Base-by-base conservation (phyloP, 2,329 filamentous ascomycete species). In the Ophiostoma ips region DNA sequence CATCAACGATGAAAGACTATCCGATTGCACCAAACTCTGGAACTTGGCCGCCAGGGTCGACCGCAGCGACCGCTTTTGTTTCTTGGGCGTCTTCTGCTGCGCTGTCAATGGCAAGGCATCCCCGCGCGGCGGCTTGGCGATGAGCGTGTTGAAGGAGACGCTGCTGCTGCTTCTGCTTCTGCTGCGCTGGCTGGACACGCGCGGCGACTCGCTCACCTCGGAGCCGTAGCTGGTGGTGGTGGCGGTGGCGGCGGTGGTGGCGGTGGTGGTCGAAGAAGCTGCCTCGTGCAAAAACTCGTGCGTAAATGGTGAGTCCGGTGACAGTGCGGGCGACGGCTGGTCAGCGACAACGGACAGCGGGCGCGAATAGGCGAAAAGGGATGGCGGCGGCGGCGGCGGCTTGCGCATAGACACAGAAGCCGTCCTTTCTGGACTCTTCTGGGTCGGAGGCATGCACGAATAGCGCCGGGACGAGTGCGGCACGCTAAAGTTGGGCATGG, bases 311-410 rank as follows among this genome's bases (percentile, higher is more conserved):
- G 38, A 19, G n/a, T 28, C 24, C 24, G 40, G 30, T 16, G 24
- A 24, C 28, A 15, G 10, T 13, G 24, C 37, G 40, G 72, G 71
- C 0, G 74, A 75, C 0, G 73, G 72, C 43, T 75, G 69, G 52
- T 79, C 75, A 48, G 70, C 62, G 2, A 78, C 73, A 44, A 75
- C 69, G 1, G 75, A 79, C 10, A 78, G 61, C 2, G 74, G 72
- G 6, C 73, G 67, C 2, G 73, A 68, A 52, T 71, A 67, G 24
- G 67, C 62, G 36, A 77, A 60, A 0, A 69, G 65, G 1, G 71
- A 69, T 2, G 74, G 71, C 2, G 71, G 68, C 15, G 64, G 62
- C 8, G 49, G 44, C 2, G 50, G 24, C 15, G 5, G 10, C 12
- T 10, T n/a, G 12, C 15, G 11, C 10, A 21, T 43, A 5, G 40